phyloP scores from a whole-genome alignment of 176 grass and related monocot species.

The Lolium multiflorum region DNA sequence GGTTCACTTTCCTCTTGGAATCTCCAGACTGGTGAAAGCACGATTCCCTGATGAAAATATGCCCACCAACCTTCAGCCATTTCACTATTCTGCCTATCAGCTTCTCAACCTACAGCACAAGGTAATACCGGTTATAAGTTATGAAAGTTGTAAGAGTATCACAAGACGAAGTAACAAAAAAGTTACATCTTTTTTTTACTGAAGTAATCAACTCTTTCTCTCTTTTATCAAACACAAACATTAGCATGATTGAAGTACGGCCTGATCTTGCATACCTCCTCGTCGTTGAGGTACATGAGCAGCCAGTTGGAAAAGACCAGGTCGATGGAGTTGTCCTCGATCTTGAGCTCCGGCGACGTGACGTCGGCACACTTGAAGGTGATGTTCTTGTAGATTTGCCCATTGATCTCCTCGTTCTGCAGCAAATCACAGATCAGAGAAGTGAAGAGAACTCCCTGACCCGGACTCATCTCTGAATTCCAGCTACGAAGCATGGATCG shows the following conservation, averaged over 20 bases:
- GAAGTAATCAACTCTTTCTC: neutral
- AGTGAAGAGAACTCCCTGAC: neutral
- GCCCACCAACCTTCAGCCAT: constrained; percentile 86
- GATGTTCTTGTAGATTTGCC: constrained; percentile 71
- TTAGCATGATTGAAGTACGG: neutral
- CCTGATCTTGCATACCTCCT: constrained; percentile 72
- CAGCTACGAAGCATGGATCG: neutral
- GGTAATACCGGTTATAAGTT: neutral
- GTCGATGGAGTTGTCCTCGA: constrained; percentile 84
- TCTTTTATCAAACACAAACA: too few relatives aligned
- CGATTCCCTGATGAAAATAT: constrained; percentile 97
- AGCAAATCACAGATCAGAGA: constrained; percentile 6
- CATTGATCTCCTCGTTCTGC: constrained; percentile 93
- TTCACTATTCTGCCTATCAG: constrained; percentile 73
- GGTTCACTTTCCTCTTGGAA: constrained; percentile 97
- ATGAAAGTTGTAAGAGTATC: neutral
- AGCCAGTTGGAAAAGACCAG: constrained; percentile 98
- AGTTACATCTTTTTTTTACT: neutral
- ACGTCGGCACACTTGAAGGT: constrained; percentile 93
- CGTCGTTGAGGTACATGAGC: constrained; percentile 94
- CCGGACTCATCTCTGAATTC: neutral
- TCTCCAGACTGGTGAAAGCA: constrained; percentile 97
- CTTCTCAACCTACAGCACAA: constrained; percentile 67
- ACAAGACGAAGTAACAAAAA: neutral
- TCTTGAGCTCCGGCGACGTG: constrained; percentile 68